Evolutionary conservation across 306 rosid species (phyloP), one percentile per base, ranked within the genome.

Genomic region (Dalbergia oliveri): DNA sequence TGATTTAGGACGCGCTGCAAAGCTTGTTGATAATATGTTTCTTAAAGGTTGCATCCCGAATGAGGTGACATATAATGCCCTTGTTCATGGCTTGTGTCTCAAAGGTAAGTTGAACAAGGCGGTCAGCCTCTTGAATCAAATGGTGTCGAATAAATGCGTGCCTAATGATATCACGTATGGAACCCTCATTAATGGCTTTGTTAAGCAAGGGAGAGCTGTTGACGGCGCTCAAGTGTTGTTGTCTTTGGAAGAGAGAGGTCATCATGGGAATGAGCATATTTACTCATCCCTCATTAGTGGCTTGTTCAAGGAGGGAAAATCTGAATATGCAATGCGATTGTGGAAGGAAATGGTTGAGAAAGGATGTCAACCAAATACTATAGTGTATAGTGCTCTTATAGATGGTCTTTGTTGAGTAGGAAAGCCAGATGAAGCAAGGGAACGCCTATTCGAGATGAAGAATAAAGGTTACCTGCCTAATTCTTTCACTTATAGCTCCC

Each of bases 101-200:
- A 90, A 91, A 84, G 99, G 98, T 16, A 95, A 86, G 91, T 86
- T 95, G 86, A 88, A 93, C 76, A 91, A 93, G 90, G 98, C 96
- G 6, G 74, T 95, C 41, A 80, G 88, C 86, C 91, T 93, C 37
- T 80, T 91, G 88, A 90, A 87, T 76, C 76, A 76, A 69, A 95
- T 95, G 98, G 88, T 93, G 57, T 75, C 50, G 3, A 84, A 86
- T 77, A 90, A 91, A 72, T 95, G 95, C 1, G 68, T 91, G 84
- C 99, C 99, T 54, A 93, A 91, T 79, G 89, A 87, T 83, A 86
- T 95, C 87, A 95, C 99, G 1, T 95, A 89, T 53, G 99, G 99
- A 35, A 95, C 96, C 4, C 83, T 95, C 78, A 76, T 95, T 75
- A 81, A 93, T 75, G 98, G 99, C 34, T 87, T 95, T 83, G 97